These are phyloP conservation scores for Exutisphaerella laricina DNA, from an alignment of 2,329 filamentous ascomycete species.

Conservation along the genomic window DNA sequence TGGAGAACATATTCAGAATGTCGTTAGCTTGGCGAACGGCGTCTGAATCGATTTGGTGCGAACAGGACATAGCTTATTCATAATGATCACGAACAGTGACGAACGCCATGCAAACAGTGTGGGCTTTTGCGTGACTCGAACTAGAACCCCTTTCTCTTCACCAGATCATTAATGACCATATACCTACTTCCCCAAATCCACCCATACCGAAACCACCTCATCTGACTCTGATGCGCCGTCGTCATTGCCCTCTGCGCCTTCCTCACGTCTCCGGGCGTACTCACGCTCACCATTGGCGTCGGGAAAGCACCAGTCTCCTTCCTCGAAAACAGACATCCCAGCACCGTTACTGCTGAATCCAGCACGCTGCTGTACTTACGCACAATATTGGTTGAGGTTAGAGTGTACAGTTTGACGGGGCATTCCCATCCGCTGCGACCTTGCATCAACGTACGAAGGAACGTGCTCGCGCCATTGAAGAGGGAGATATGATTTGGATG, in stretches of 20 bases:
- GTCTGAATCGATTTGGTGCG: no score
- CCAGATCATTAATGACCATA: conserved; percentile 91
- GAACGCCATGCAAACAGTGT: no score
- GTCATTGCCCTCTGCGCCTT: conserved; percentile 83
- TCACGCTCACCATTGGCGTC: conserved; percentile 63
- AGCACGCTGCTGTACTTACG: conserved; percentile 79
- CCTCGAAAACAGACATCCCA: conserved; percentile 46
- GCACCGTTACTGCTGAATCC: conserved; percentile 67
- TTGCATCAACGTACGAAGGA: conserved; percentile 61
- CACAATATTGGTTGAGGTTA: conserved; percentile 63
- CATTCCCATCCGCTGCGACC: conserved; percentile 59
- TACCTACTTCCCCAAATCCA: conserved; percentile 90
- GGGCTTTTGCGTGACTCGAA: background rate
- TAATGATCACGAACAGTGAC: background rate
- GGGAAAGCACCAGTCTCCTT: conserved; percentile 52
- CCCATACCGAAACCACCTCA: conserved; percentile 96
- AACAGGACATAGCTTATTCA: background rate
- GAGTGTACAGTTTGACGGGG: conserved; percentile 79
- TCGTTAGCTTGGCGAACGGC: conserved; percentile 17
- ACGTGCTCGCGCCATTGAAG: conserved; percentile 71
- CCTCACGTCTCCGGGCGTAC: conserved; percentile 56
- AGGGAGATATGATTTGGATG: conserved; percentile 94
- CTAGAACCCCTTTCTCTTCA: conserved; percentile 45
- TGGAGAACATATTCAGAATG: conserved; percentile 5
- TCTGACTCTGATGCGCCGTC: conserved; percentile 84